Evolutionary conservation across 352 stramenopile genomes (phyloP).

Genomic region (Elongisporangium prolatum): DNA sequence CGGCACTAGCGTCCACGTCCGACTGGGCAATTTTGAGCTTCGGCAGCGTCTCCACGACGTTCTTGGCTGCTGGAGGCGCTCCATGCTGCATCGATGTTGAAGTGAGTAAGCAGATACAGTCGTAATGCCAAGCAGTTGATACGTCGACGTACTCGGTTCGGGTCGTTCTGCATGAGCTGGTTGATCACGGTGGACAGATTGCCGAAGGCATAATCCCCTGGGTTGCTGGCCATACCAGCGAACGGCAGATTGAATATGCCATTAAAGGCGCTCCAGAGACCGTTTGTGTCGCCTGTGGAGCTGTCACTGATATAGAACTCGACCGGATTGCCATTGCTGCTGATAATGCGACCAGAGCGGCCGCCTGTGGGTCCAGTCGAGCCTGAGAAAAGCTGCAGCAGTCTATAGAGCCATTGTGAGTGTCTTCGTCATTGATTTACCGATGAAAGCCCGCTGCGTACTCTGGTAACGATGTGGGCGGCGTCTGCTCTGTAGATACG

Average conservation of each 20-base stretch:
- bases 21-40: constrained; percentile 68
- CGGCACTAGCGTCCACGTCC: constrained; percentile 70
- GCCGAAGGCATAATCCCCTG: constrained; percentile 81
- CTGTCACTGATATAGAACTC: constrained; percentile 75
- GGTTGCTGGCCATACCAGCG: constrained; percentile 48
- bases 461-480: neutral
- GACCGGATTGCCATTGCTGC: constrained; percentile 58
- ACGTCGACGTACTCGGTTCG: constrained; percentile 56
- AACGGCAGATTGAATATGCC: constrained; percentile 36
- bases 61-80: constrained; percentile 68
- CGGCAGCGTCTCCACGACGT: constrained; percentile 68
- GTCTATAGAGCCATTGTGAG: constrained; percentile 13
- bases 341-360: constrained; percentile 52
- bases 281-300: constrained; percentile 33
- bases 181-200: constrained; percentile 85
- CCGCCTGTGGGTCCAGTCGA: constrained; percentile 5
- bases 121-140: neutral
- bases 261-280: constrained; percentile 54
- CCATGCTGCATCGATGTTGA: constrained; percentile 47
- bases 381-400: constrained; percentile 45
- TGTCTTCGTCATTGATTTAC: no score
- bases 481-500: neutral
- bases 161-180: constrained; percentile 87
- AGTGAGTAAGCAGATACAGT: constrained; percentile 3
- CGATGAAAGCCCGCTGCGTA: neutral